Percentiles rank a stretch among this genome's conserved stretches.
phyloP scores from a whole-genome alignment of 179 eudicot species.

The Spergularia azorica region DNA sequence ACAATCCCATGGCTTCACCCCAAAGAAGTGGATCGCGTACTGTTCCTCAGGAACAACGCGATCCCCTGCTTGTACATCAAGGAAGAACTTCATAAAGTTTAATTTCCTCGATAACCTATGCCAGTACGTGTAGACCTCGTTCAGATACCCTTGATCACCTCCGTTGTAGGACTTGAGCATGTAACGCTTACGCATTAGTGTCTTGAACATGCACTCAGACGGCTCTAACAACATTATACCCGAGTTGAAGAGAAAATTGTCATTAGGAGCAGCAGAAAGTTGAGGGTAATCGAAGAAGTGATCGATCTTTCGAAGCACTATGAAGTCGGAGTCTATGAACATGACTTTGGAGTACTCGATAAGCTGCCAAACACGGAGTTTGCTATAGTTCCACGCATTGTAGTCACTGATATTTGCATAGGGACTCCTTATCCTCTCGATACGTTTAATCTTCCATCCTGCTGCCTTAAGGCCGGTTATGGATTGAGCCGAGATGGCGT shows the following conservation, averaged over 20 bases:
- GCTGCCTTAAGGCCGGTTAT: constrained; percentile 48
- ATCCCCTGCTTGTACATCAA: neutral
- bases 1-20: constrained; percentile 81
- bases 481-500: constrained; percentile 42
- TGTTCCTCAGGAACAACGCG: constrained; percentile 28
- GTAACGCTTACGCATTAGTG: constrained; percentile 43
- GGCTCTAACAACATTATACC: constrained; percentile 80
- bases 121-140: constrained; percentile 75
- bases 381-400: constrained; percentile 81
- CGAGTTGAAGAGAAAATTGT: constrained; percentile 53
- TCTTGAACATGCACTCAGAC: constrained; percentile 53
- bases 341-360: constrained; percentile 59
- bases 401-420: constrained; percentile 41
- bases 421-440: constrained; percentile 62
- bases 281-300: constrained; percentile 56
- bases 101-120: constrained; percentile 46
- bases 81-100: constrained; percentile 45
- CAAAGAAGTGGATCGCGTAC: constrained; percentile 58
- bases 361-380: constrained; percentile 66
- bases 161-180: constrained; percentile 57
- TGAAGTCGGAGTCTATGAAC: constrained; percentile 65
- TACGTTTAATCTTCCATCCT: constrained; percentile 61
- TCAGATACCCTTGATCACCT: constrained; percentile 73
- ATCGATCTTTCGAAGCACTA: constrained; percentile 54
- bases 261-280: constrained; percentile 52